These are phyloP conservation scores for Didymella lethalis DNA, from an alignment of 2,329 filamentous ascomycete species.

Conservation along the genomic window DNA sequence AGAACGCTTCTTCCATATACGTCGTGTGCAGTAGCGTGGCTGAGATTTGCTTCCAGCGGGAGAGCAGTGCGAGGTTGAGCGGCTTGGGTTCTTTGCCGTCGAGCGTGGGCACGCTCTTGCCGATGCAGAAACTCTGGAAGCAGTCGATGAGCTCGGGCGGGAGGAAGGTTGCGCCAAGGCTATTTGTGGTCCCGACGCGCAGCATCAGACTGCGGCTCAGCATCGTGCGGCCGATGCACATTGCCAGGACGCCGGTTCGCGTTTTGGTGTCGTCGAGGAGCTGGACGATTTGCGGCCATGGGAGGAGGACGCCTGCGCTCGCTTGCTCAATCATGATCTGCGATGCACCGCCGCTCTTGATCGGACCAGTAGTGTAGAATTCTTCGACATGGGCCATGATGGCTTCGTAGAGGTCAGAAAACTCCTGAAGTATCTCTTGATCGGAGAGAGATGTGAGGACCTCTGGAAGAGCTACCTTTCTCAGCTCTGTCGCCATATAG, in stretches of 20 bases:
- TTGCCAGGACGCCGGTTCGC: background rate
- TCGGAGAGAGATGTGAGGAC: background rate
- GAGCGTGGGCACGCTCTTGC: background rate
- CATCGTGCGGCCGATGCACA: background rate
- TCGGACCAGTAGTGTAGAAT: background rate
- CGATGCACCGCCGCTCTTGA: background rate
- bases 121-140: background rate
- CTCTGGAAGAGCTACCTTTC: background rate
- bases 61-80: background rate
- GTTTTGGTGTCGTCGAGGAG: background rate
- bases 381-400: background rate
- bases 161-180: background rate
- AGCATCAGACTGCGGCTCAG: background rate
- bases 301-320: background rate
- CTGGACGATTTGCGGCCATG: background rate
- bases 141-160: background rate
- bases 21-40: background rate
- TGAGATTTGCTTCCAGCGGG: background rate
- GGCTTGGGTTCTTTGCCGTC: background rate
- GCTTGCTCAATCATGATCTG: background rate
- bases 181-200: background rate
- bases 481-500: background rate
- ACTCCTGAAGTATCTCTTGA: background rate
- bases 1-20: background rate
- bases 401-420: background rate